Conservation (phyloP, 169 alveolate species). For the Plasmodium malariae region DNA sequence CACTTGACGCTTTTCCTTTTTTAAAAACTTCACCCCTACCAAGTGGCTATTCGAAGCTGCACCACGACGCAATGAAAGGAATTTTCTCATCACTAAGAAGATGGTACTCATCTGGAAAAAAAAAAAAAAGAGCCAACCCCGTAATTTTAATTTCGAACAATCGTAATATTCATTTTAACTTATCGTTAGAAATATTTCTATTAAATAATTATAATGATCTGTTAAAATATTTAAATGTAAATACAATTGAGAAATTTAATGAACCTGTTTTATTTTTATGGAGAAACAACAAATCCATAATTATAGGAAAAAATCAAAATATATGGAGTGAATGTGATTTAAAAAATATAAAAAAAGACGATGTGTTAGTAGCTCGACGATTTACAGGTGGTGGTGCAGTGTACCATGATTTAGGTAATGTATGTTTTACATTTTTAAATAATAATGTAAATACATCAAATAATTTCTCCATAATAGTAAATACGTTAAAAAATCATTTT, state of each 20-base stretch:
- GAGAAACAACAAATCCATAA: conserved; percentile 93
- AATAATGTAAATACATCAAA: conserved; percentile 84
- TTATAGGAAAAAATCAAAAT: conserved; percentile 95
- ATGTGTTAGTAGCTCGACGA: conserved; percentile 92
- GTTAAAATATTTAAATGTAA: conserved; percentile 44
- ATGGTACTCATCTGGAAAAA: conserved; percentile 8
- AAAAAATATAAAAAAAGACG: conserved; percentile 86
- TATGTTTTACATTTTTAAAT: conserved; percentile 91
- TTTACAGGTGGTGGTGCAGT: conserved; percentile 98
- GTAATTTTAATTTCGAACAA: conserved; percentile 79
- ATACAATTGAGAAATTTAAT: conserved; percentile 56
- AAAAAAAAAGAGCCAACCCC: conserved; percentile 6
- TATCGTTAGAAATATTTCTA: conserved; percentile 83
- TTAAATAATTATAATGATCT: conserved; percentile 74
- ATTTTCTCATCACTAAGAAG: conserved; percentile 1
- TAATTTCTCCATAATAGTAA: conserved; percentile 86
- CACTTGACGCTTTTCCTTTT: too few species aligned
- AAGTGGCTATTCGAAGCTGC: too few species aligned
- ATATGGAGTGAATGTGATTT: conserved; percentile 96
- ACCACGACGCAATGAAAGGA: conserved; percentile 10
- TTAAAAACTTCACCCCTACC: too few species aligned
- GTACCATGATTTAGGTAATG: conserved; percentile 92
- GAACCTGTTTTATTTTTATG: conserved; percentile 92
- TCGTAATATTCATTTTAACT: conserved; percentile 82
- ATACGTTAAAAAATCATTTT: conserved; percentile 84